Evolutionary conservation across 2,329 filamentous ascomycete species (phyloP), one percentile per base, ranked within the genome.

Genomic region (Aspergillus luchuensis): DNA sequence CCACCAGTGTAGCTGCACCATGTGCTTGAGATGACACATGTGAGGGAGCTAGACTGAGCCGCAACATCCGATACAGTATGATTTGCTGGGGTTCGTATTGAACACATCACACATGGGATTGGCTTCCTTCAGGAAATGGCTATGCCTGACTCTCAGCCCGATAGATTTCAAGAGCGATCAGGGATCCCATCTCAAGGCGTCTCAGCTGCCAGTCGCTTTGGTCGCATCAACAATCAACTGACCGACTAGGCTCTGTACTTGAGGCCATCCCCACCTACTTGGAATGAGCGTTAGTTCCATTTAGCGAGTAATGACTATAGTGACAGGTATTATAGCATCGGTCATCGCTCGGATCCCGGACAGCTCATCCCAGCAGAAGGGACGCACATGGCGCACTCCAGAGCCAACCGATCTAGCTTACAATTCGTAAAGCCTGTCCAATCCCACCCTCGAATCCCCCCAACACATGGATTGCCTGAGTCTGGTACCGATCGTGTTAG

Each of bases 391-490:
- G 8, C n/a, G 7, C 17, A 47, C 15, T 15, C 25, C 25, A 33
- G 11, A 28, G 47, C 15, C 8, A 15, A 30, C 25, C n/a, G 7
- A 17, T 30, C 17, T 50, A 30, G 25, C 25, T 47, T 13, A 43
- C 28, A 33, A 21, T 39, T n/a, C 21, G 53, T 21, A 21, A 47
- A 36, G 7, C 28, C 23, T 21, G 39, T 25, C 30, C 53, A 56
- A 13, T 43, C 43, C 23, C 25, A 30, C 1, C 5, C n/a, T 41
- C 13, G 15, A 10, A 33, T 15, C 21, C 25, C 11, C 19, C 39
- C 41, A 47, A 36, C 53, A 21, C 53, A 36, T 47, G 30, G 28
- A 43, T n/a, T 56, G 53, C 53, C 53, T 47, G 39, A 56, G 30
- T 43, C 13, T 19, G 17, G 30, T 56, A 36, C 30, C 39, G 53